Evolutionary conservation across 805 yeast species (phyloP).

Genomic region (Wickerhamomyces mucosus): DNA sequence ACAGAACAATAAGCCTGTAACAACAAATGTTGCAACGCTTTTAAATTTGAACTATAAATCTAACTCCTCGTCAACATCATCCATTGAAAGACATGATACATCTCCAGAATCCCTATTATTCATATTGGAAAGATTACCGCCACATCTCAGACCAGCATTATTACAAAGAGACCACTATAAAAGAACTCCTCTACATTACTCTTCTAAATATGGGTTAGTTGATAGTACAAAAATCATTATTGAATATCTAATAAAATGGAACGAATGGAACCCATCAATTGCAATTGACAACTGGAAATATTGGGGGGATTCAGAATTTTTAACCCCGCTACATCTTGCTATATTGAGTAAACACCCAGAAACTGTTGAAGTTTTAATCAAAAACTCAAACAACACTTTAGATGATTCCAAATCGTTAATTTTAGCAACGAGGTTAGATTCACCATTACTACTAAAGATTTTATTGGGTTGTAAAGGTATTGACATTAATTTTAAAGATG

Average conservation of each 20-base stretch:
- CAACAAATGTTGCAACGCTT: conserved; percentile 4
- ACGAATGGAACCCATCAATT: conserved; percentile 35
- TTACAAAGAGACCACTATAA: conserved; percentile 64
- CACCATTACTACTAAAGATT: conserved; percentile 43
- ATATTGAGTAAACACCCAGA: conserved; percentile 75
- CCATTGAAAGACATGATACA: conserved; percentile 48
- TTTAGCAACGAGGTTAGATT: conserved; percentile 51
- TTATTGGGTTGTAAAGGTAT: conserved; percentile 49
- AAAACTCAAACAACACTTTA: conserved; percentile 30
- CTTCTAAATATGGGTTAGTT: conserved; percentile 77
- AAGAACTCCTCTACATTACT: conserved; percentile 84
- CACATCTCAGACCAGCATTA: conserved; percentile 43
- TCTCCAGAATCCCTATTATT: conserved; percentile 50
- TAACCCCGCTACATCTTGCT: conserved; percentile 78
- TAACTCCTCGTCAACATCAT: conserved; percentile 40
- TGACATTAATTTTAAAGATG: conserved; percentile 56
- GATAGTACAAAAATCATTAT: conserved; percentile 52
- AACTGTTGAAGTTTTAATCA: conserved; percentile 54
- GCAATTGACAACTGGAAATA: conserved; percentile 45
- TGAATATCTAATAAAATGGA: conserved; percentile 49
- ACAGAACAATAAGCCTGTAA: conserved; percentile 27
- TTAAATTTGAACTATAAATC: conserved; percentile 8
- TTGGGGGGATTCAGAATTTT: conserved; percentile 68
- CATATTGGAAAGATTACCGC: conserved; percentile 47
- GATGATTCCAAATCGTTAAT: conserved; percentile 50